These are phyloP conservation scores for Rubia tinctorum DNA, from an alignment of 305 asterid species.

Conservation along the genomic window DNA sequence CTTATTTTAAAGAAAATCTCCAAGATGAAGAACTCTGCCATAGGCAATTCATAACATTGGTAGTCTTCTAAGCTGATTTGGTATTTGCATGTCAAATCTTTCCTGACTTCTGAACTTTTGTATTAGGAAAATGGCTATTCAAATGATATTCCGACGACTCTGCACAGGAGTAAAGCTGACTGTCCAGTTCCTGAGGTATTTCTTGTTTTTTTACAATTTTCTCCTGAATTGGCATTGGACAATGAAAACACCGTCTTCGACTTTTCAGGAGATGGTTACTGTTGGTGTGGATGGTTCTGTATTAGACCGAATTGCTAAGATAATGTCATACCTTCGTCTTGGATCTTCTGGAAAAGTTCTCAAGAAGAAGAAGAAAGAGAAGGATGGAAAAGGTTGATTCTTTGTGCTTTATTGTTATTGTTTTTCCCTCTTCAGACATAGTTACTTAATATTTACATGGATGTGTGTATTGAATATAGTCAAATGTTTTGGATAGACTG, in stretches of 20 bases:
- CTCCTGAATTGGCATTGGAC: slow-evolving; percentile 7
- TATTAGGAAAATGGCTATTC: slow-evolving; percentile 82
- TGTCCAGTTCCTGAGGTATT: slow-evolving; percentile 96
- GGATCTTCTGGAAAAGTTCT: slow-evolving; percentile 98
- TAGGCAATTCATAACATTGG: neutral
- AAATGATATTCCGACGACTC: slow-evolving; percentile 93
- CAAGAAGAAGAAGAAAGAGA: slow-evolving; percentile 96
- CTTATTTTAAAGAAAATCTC: no score
- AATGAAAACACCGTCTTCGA: slow-evolving; percentile 6
- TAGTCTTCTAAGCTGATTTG: neutral
- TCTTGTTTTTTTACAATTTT: neutral
- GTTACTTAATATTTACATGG: slow-evolving; percentile 10
- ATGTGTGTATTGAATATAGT: neutral
- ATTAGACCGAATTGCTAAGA: slow-evolving; percentile 89
- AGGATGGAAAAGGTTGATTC: slow-evolving; percentile 66
- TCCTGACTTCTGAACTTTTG: slow-evolving; percentile 10
- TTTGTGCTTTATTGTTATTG: neutral
- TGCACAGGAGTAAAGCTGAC: slow-evolving; percentile 96
- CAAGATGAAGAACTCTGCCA: neutral
- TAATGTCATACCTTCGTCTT: slow-evolving; percentile 97
- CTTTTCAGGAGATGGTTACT: slow-evolving; percentile 88
- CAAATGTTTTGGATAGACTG: no score
- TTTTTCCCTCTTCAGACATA: neutral
- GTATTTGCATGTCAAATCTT: neutral
- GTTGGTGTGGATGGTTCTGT: slow-evolving; percentile 96